These are phyloP conservation scores for Anisodus tanguticus DNA, from an alignment of 257 asterid species.

Conservation along the genomic window DNA sequence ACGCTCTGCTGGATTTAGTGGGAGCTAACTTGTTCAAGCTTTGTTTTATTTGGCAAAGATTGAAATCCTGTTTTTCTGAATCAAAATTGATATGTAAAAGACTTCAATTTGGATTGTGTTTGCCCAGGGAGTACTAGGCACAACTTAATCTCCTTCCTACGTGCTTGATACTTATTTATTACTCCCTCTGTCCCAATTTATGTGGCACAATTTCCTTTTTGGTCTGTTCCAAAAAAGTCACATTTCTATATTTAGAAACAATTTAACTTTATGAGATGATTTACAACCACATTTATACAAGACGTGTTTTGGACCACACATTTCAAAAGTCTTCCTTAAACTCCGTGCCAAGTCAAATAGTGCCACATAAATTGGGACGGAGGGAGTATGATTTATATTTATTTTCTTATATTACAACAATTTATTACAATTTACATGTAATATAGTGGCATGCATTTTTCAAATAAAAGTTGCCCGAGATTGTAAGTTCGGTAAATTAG, in stretches of 20 bases:
- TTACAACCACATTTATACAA: too few relatives aligned
- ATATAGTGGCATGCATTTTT: neutral
- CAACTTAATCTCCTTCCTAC: slow-evolving; percentile 6
- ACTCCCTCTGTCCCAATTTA: too few relatives aligned
- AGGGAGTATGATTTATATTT: neutral
- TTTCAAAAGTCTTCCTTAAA: too few relatives aligned
- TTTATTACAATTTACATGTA: neutral
- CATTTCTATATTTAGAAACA: too few relatives aligned
- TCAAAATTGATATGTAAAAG: neutral
- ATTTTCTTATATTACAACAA: slow-evolving; percentile 6
- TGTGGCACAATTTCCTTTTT: too few relatives aligned
- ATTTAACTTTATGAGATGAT: too few relatives aligned
- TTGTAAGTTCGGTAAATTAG: neutral
- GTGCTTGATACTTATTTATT: neutral
- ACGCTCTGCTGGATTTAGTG: neutral
- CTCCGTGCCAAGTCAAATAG: too few relatives aligned
- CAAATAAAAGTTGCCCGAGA: neutral
- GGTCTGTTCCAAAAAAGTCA: too few relatives aligned
- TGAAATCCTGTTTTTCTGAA: slow-evolving; percentile 6
- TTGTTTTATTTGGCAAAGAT: neutral
- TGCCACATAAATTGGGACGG: too few relatives aligned
- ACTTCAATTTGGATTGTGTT: slow-evolving; percentile 9
- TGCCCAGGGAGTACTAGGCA: slow-evolving; percentile 4
- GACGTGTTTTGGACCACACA: too few relatives aligned
- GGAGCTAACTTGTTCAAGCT: slow-evolving; percentile 15